Evolutionary conservation across 2,329 filamentous ascomycete species (phyloP).

Genomic region (Claviceps digitariae): DNA sequence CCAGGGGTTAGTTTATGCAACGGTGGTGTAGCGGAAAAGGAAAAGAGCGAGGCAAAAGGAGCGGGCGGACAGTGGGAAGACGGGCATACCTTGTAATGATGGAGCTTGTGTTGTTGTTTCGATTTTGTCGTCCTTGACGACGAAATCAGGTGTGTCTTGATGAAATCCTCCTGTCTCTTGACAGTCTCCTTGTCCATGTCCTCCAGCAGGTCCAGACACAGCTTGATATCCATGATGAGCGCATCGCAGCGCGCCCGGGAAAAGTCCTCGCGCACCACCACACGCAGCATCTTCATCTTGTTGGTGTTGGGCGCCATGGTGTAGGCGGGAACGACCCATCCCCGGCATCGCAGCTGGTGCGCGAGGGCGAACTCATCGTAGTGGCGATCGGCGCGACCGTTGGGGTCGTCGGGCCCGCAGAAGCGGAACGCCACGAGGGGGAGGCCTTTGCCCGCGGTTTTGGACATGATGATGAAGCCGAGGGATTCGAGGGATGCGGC

Average conservation of each 20-base stretch:
- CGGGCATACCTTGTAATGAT: constrained; percentile 34
- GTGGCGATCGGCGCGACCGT: constrained; percentile 35
- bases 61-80: background rate
- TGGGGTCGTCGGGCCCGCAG: constrained; percentile 34
- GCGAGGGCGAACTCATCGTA: constrained; percentile 70
- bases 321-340: constrained; percentile 92
- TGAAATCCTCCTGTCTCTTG: constrained; percentile 53
- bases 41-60: constrained; percentile 6
- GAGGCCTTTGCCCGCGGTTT: constrained; percentile 62
- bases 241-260: constrained; percentile 67
- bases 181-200: constrained; percentile 61
- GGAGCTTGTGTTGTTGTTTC: constrained; percentile 19
- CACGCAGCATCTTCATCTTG: constrained; percentile 76
- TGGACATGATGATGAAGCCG: constrained; percentile 80
- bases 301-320: constrained; percentile 89
- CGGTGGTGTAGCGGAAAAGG: background rate
- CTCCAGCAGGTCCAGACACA: constrained; percentile 57
- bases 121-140: constrained; percentile 40
- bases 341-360: constrained; percentile 71
- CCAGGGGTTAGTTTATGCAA: background rate
- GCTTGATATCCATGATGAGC: constrained; percentile 64
- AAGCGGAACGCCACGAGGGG: constrained; percentile 86
- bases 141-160: constrained; percentile 41
- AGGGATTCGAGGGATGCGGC: constrained; percentile 56
- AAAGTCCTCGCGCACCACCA: constrained; percentile 91